phyloP scores from a whole-genome alignment of 2,329 filamentous ascomycete genomes.

The Graphiopsis chlorocephala region DNA sequence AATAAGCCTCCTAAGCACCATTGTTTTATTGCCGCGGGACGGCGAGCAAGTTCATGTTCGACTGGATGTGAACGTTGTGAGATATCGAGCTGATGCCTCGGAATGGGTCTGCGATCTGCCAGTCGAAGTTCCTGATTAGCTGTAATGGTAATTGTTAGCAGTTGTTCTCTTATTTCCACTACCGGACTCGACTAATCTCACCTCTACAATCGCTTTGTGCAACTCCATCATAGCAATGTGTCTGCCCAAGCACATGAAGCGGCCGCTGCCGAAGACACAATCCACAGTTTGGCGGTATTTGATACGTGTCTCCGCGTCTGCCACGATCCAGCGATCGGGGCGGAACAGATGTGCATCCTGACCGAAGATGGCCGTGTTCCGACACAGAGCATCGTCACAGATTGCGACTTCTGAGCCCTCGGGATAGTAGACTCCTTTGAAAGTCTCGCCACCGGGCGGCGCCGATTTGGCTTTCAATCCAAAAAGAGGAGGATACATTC shows the following conservation, averaged over 20 bases:
- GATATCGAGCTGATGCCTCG: conserved; percentile 8
- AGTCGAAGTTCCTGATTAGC: conserved; percentile 21
- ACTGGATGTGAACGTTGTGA: conserved; percentile 19
- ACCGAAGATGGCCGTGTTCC: conserved; percentile 39
- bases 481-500: conserved; percentile 32
- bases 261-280: conserved; percentile 47
- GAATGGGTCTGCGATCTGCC: conserved; percentile 20
- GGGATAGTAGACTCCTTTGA: conserved; percentile 43
- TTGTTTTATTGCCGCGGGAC: conserved; percentile 2
- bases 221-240: conserved; percentile 50
- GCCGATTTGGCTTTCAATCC: conserved; percentile 28
- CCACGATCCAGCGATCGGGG: conserved; percentile 52
- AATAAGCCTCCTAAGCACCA: not conserved
- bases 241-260: conserved; percentile 48
- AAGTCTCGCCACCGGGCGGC: conserved; percentile 27
- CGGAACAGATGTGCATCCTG: conserved; percentile 44
- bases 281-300: conserved; percentile 43
- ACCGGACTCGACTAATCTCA: conserved; percentile 23
- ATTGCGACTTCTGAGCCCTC: conserved; percentile 48
- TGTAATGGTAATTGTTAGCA: conserved; percentile 48
- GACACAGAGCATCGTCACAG: conserved; percentile 43
- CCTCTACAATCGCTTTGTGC: conserved; percentile 50
- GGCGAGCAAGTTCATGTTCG: conserved; percentile 20
- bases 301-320: conserved; percentile 32
- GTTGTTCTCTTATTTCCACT: conserved; percentile 40